Evolutionary conservation across 331 rosid genomes (phyloP), one percentile per base, ranked within the genome.

Genomic region (Acacia concinna): DNA sequence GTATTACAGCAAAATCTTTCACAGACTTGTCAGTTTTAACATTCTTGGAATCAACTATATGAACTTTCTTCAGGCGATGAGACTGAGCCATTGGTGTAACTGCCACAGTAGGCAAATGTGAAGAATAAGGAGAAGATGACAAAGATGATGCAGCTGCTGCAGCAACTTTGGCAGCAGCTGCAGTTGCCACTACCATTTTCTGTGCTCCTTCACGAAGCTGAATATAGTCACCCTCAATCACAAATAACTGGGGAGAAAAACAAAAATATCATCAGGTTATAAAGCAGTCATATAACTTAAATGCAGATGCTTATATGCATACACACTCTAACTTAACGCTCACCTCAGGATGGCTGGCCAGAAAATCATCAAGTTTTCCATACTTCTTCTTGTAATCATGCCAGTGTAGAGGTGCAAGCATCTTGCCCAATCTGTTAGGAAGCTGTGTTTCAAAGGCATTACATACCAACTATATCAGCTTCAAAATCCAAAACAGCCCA

Each of bases 381-480:
- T 88, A 91, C 81, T 85, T 93, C 73, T 79, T 91, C 87, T 91
- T 90, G 91, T 96, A 96, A 85, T 96, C 98, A 83, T 89, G 92
- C 99, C 99, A 96, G 85, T 90, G 94, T 69, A 96, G 82, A 74
- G 99, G 99, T 68, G 99, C 97, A 82, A 96, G 99, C 99, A 96
- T 93, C 91, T 93, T 96, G 81, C 90, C 96, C 77, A 96, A 86
- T 81, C 99, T 91, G 79, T 93, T 96, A 15, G 99, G 99, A 68
- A 96, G 91, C 99, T 96, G 93, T 65, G 59, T 78, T 80, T 68
- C 44, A 73, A 62, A 78, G 63, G 71, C 44, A 74, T 35, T 6
- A 76, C 31, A 79, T 40, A 56, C 41, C 31, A 79, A 77, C 69
- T 64, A 51, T 62, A 63, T 44, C 12, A 44, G 31, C 30, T 30